Percentiles rank a stretch among this genome's conserved stretches.
Evolutionary conservation across 2,329 filamentous ascomycete genomes (phyloP).

Genomic region (Cadophora sp.): DNA sequence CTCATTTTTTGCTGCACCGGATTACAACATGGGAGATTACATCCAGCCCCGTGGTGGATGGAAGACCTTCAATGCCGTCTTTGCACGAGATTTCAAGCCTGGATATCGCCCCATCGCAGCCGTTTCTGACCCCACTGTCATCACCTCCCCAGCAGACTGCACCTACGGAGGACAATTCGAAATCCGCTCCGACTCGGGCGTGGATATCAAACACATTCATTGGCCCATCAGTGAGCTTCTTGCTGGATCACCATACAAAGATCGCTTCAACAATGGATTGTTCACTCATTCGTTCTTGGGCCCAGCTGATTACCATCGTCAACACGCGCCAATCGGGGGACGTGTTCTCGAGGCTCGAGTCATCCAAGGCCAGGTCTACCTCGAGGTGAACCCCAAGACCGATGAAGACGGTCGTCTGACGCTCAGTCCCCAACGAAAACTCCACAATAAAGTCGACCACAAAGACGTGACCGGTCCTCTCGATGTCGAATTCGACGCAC

Average conservation of each 20-base stretch:
- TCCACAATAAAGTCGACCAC: constrained; percentile 14
- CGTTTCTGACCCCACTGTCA: constrained; percentile 50
- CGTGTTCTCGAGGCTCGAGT: constrained; percentile 48
- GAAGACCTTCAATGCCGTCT: constrained; percentile 52
- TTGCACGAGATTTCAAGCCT: constrained; percentile 48
- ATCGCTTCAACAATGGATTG: constrained; percentile 49
- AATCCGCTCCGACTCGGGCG: constrained; percentile 37
- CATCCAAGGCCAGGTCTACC: constrained; percentile 48
- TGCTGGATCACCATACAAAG: constrained; percentile 43
- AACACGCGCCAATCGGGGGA: constrained; percentile 50
- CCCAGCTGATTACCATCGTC: constrained; percentile 51
- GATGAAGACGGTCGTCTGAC: constrained; percentile 20
- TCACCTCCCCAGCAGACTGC: constrained; percentile 50
- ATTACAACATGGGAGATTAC: constrained; percentile 46
- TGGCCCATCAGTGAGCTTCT: constrained; percentile 50
- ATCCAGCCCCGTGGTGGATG: constrained; percentile 45
- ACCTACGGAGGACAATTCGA: constrained; percentile 42
- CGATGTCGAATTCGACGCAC: constrained; percentile 38
- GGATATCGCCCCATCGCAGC: constrained; percentile 45
- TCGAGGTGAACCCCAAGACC: constrained; percentile 45
- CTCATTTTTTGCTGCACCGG: constrained; percentile 45
- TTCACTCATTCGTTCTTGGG: constrained; percentile 52
- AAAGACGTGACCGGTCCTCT: constrained; percentile 12
- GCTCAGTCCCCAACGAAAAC: constrained; percentile 16
- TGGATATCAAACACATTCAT: constrained; percentile 48